Base-by-base conservation (phyloP, 1,284 basidiomycete genomes). In the Pyrrhoderma lamaoense region DNA sequence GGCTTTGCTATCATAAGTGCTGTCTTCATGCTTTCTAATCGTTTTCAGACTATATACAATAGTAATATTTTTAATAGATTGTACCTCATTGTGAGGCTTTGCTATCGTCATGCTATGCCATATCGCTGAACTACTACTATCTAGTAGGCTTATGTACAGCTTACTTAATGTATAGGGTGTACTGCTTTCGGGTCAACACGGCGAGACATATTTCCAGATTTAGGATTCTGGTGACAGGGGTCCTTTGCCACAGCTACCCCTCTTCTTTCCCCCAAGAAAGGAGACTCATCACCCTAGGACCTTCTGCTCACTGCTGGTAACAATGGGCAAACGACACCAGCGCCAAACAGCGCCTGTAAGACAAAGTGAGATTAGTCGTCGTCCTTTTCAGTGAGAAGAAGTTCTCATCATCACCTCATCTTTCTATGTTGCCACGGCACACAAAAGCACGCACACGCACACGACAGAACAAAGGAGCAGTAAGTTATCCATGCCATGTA, bases 381-480 rank as follows among this genome's bases (percentile, higher is more conserved):
- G 16, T 16, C 27, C 5, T 31, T 31, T 31, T n/a, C n/a, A n/a
- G n/a, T n/a, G n/a, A n/a, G 27, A 31, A 31, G 27, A 5, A 31
- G 27, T 35, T 13, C 14, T 47, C 11, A 25, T 39, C 36, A 34
- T 43, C 45, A 23, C 27, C 18, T 36, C 25, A 11, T 18, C 21
- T 39, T 36, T 23, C 43, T 16, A 39, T 45, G 22, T 37, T 51
- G 49, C 49, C 49, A 51, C 53, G 50, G 38, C 39, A 5, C 5
- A 5, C 27, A 31, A 31, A 31, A 31, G 50, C 54, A 45, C 54
- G 54, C 51, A 56, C 50, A 43, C 50, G 54, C 19, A 56, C 50
- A 31, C 52, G 54, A 42, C 54, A 52, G 50, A 56, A 56, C 51
- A 56, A 49, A 47, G 54, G 51, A 36, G 51, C 54, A 25, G 45